Percentiles rank a stretch among this genome's conserved stretches.
These are phyloP conservation scores for Aspergillus sp. DNA, from an alignment of 2,329 filamentous ascomycete species.

Conservation along the genomic window DNA sequence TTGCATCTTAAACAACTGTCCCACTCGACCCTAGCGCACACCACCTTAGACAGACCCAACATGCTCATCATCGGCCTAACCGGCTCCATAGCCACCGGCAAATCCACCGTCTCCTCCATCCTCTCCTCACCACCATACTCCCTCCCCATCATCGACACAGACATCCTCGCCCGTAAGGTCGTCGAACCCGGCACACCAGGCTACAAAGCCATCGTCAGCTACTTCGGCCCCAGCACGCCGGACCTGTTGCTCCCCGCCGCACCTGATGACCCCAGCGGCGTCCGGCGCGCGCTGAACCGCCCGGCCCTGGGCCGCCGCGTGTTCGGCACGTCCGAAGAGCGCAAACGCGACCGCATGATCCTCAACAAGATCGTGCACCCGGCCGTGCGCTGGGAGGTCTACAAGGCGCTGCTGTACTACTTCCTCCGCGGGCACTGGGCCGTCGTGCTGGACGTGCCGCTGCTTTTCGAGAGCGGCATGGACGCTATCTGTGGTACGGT, in stretches of 20 bases:
- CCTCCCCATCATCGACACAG: conserved; percentile 90
- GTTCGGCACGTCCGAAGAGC: conserved; percentile 74
- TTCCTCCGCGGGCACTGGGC: conserved; percentile 81
- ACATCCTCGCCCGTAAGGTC: conserved; percentile 85
- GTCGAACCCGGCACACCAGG: conserved; percentile 87
- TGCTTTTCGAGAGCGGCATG: conserved; percentile 85
- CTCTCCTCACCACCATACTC: conserved; percentile 84
- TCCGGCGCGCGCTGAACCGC: conserved; percentile 68
- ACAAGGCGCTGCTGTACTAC: conserved; percentile 65
- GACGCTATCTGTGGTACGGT: conserved; percentile 83
- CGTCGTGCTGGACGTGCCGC: conserved; percentile 85
- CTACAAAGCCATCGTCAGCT: conserved; percentile 74
- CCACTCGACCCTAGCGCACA: too few relatives aligned
- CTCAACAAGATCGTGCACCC: conserved; percentile 93
- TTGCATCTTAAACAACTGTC: background rate
- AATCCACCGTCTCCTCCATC: conserved; percentile 88
- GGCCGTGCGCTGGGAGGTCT: conserved; percentile 80
- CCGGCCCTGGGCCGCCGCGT: conserved; percentile 80
- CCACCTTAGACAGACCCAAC: too few relatives aligned
- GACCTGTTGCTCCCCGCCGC: conserved; percentile 69
- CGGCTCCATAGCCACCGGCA: conserved; percentile 95
- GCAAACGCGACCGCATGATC: conserved; percentile 67
- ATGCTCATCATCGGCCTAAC: conserved; percentile 94
- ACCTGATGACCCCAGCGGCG: conserved; percentile 37
- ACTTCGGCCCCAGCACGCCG: conserved; percentile 80